Percentiles rank a stretch among this genome's conserved stretches.
Conservation (phyloP, 179 eudicot genomes). For the Amaranthus tricolor region DNA sequence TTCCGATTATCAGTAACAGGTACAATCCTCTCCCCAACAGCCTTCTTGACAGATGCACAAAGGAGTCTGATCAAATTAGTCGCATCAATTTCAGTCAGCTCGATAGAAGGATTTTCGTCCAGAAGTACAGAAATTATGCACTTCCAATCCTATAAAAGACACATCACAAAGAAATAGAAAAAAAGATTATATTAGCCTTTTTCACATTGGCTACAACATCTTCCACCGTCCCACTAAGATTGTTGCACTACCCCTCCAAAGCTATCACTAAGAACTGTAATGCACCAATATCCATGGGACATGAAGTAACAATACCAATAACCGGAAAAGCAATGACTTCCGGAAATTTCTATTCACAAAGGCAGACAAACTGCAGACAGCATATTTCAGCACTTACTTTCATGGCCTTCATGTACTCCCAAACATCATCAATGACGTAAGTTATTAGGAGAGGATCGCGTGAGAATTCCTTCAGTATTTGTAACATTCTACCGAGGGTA, state of each 20-base stretch:
- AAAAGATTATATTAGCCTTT: neutral
- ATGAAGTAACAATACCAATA: neutral
- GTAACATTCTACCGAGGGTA: conserved; percentile 81
- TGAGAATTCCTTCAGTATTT: conserved; percentile 84
- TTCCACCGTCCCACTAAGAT: too few species aligned
- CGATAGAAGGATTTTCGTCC: conserved; percentile 72
- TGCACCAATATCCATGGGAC: too few species aligned
- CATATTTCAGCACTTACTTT: conserved; percentile 47
- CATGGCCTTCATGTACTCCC: conserved; percentile 99
- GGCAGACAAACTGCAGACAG: conserved; percentile 5
- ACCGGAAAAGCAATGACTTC: conserved; percentile 3
- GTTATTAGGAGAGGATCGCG: conserved; percentile 76
- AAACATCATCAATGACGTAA: conserved; percentile 94
- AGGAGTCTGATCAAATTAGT: conserved; percentile 90
- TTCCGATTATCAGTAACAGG: conserved; percentile 87
- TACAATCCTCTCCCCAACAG: conserved; percentile 90
- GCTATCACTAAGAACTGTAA: too few species aligned
- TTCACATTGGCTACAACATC: conserved; percentile 4
- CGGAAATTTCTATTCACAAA: neutral
- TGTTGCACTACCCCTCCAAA: too few species aligned
- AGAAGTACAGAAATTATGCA: conserved; percentile 74
- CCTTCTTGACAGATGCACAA: conserved; percentile 79
- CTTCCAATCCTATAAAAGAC: conserved; percentile 79
- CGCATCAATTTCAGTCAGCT: conserved; percentile 82
- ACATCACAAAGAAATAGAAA: conserved; percentile 8